Conservation (phyloP, 2,329 filamentous ascomycete genomes). For the Apiospora phragmitis region DNA sequence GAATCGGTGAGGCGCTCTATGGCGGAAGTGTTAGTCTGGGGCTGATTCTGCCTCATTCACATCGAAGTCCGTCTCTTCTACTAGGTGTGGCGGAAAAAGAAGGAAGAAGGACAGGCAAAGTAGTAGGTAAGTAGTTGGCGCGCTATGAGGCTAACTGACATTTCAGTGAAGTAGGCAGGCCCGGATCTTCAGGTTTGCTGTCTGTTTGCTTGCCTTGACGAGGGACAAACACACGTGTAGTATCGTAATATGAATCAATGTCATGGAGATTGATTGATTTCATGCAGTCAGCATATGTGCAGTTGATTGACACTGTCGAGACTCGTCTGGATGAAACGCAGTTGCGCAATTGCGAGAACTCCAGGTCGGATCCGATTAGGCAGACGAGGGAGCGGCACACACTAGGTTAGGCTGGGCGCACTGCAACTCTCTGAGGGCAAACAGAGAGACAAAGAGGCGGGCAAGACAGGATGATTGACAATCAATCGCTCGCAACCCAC, state of each 20-base stretch:
- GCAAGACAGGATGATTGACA: background rate
- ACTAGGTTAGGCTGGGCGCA: background rate
- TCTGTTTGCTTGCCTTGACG: background rate
- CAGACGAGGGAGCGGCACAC: background rate
- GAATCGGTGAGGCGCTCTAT: background rate
- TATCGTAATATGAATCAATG: background rate
- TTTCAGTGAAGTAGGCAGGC: background rate
- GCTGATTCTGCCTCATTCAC: background rate
- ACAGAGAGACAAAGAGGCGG: background rate
- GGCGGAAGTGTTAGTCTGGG: background rate
- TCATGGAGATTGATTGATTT: background rate
- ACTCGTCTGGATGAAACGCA: background rate
- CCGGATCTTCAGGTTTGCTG: background rate
- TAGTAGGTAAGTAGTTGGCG: background rate
- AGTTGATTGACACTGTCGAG: background rate
- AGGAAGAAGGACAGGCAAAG: background rate
- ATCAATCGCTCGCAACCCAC: background rate
- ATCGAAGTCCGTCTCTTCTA: background rate
- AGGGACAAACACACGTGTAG: background rate
- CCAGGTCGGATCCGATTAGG: conserved; percentile 6
- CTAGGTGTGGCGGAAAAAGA: background rate
- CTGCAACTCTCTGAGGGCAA: background rate
- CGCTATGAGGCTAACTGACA: conserved; percentile 3
- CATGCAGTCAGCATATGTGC: conserved; percentile 5
- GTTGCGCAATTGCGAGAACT: background rate